Evolutionary conservation across 2,329 filamentous ascomycete genomes (phyloP).

Genomic region (Fusarium graminum): DNA sequence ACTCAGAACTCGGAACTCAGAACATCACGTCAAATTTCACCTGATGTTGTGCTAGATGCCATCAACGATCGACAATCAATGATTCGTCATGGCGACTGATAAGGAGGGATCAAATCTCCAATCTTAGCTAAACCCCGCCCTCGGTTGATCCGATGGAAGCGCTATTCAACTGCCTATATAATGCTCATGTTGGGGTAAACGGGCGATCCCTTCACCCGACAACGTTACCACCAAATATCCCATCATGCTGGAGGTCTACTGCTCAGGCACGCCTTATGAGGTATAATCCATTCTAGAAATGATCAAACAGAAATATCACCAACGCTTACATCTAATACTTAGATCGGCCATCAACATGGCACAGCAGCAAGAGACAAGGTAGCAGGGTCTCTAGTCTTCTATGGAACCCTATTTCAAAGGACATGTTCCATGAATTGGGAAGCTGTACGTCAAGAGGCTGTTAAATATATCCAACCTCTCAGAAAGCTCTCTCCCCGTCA

Average conservation of each 20-base stretch:
- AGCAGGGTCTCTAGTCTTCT: constrained; percentile 35
- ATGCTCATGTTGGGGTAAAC: constrained; percentile 16
- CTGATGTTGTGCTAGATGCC: background rate
- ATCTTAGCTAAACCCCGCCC: constrained; percentile 4
- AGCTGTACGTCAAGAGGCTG: constrained; percentile 26
- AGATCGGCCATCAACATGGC: constrained; percentile 42
- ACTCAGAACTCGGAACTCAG: too few relatives aligned
- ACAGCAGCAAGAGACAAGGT: constrained; percentile 22
- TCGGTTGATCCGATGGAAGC: background rate
- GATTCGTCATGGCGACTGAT: too few relatives aligned
- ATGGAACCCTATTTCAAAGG: constrained; percentile 26
- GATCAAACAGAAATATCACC: background rate
- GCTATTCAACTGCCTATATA: constrained; percentile 2
- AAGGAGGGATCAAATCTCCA: background rate
- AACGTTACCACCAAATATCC: background rate
- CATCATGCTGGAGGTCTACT: constrained; percentile 26
- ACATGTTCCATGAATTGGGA: constrained; percentile 41
- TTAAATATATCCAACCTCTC: constrained; percentile 28
- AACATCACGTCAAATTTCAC: background rate
- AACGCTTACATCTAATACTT: too few relatives aligned
- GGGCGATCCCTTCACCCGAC: background rate
- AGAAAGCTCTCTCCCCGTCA: constrained; percentile 18
- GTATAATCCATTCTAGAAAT: background rate
- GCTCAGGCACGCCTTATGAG: constrained; percentile 33
- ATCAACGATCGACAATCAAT: background rate